phyloP scores from a whole-genome alignment of 1,284 basidiomycete species.

The Xerocomus subilludens region DNA sequence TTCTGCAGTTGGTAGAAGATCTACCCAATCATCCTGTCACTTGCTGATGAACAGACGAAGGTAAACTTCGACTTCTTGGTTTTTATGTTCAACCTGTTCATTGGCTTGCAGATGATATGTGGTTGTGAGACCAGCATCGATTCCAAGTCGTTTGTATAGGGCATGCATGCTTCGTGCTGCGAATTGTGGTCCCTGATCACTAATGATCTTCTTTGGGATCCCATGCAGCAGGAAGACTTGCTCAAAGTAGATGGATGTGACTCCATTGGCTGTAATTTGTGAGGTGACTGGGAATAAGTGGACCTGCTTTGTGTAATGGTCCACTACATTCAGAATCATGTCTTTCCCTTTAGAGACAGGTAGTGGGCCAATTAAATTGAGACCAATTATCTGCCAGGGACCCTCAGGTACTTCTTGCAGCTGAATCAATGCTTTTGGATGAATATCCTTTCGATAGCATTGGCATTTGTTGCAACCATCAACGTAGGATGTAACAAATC shows the following conservation, averaged over 20 bases:
- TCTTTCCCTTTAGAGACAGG: conserved; percentile 52
- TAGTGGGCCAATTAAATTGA: conserved; percentile 32
- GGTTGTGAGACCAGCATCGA: too few relatives aligned
- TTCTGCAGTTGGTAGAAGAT: too few relatives aligned
- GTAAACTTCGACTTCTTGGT: too few relatives aligned
- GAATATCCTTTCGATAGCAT: not conserved
- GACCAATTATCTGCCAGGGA: not conserved
- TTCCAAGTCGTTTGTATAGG: too few relatives aligned
- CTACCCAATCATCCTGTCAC: too few relatives aligned
- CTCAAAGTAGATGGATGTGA: conserved; percentile 5
- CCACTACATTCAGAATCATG: conserved; percentile 55
- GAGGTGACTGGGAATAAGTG: not conserved
- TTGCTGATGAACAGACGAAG: too few relatives aligned
- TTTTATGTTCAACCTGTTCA: too few relatives aligned
- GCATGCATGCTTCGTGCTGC: conserved; percentile 49
- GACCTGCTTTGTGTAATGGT: conserved; percentile 50
- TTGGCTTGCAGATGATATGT: too few relatives aligned
- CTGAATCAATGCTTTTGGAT: not conserved
- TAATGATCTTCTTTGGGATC: not conserved
- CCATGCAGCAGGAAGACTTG: conserved; percentile 50
- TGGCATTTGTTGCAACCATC: conserved; percentile 13
- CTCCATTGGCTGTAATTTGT: not conserved
- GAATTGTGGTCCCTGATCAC: conserved; percentile 52
- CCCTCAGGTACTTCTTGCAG: not conserved
- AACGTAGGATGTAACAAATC: not conserved